Conservation (phyloP, 164 flowering plant species). For the Berberis thunbergii region DNA sequence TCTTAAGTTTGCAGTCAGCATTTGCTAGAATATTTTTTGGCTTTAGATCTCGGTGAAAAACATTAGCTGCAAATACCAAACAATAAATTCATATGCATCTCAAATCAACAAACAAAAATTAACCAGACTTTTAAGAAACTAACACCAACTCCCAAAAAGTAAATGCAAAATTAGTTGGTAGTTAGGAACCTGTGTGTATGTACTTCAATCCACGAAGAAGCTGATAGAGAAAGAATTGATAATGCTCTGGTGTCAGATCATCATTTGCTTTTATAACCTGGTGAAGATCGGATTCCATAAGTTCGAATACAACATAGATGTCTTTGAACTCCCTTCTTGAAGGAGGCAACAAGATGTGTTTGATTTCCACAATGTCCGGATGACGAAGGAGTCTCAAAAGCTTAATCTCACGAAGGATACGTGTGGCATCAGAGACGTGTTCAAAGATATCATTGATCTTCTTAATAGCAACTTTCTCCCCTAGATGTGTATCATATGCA, state of each 20-base stretch:
- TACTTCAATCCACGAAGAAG: constrained; percentile 90
- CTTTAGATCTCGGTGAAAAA: constrained; percentile 80
- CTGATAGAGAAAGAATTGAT: constrained; percentile 95
- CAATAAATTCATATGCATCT: not conserved
- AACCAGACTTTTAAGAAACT: not conserved
- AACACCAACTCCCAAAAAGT: not conserved
- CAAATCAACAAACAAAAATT: constrained; percentile 4
- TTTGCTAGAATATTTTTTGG: constrained; percentile 84
- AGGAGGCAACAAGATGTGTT: constrained; percentile 92
- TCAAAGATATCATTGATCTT: constrained; percentile 97
- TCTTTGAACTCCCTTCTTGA: constrained; percentile 95
- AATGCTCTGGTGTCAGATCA: constrained; percentile 93
- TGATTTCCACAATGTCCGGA: constrained; percentile 96
- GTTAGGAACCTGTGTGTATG: constrained; percentile 72
- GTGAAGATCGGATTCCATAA: constrained; percentile 96
- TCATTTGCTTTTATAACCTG: constrained; percentile 98
- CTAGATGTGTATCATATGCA: constrained; percentile 75
- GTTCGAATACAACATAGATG: constrained; percentile 93
- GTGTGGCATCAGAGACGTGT: constrained; percentile 95
- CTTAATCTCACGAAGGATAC: constrained; percentile 92
- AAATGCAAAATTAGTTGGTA: constrained; percentile 1
- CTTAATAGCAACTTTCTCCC: constrained; percentile 94
- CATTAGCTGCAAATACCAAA: constrained; percentile 53
- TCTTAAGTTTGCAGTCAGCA: constrained; percentile 88
- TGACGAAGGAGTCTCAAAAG: constrained; percentile 88